Conservation (phyloP, 768 basidiomycete species). For the Mrakia blollopis region DNA sequence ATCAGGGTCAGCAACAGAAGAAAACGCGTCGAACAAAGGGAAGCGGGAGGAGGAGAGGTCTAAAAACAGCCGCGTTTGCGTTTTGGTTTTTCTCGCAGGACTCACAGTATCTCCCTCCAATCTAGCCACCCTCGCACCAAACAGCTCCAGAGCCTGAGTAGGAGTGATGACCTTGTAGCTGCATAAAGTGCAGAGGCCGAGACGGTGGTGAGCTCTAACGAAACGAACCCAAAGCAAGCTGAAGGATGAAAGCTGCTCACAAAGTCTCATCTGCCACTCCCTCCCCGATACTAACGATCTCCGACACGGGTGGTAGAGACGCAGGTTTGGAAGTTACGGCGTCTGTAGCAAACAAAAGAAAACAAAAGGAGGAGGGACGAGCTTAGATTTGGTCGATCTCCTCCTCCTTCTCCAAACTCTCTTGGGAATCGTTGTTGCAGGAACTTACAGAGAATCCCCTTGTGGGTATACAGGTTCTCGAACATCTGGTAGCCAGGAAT, state of each 20-base stretch:
- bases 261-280: conserved; percentile 16
- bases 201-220: not conserved
- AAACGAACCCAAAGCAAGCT: too few relatives aligned
- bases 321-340: conserved; percentile 2
- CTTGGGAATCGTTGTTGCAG: not conserved
- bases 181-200: not conserved
- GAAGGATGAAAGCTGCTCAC: not conserved
- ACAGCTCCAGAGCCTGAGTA: conserved; percentile 5
- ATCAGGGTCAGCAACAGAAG: not conserved
- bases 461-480: conserved; percentile 10
- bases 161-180: conserved; percentile 26
- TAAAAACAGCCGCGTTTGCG: not conserved
- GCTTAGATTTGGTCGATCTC: not conserved
- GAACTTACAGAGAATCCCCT: conserved; percentile 21
- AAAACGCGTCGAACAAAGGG: not conserved
- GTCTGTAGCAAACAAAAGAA: not conserved
- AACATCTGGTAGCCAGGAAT: conserved; percentile 27
- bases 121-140: conserved; percentile 9
- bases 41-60: too few relatives aligned
- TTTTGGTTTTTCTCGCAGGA: too few relatives aligned
- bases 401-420: not conserved
- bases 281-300: conserved; percentile 5
- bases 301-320: conserved; percentile 16
- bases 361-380: not conserved
- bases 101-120: conserved; percentile 24